Evolutionary conservation across 305 asterid genomes (phyloP).

Genomic region (Rubia peregrina): DNA sequence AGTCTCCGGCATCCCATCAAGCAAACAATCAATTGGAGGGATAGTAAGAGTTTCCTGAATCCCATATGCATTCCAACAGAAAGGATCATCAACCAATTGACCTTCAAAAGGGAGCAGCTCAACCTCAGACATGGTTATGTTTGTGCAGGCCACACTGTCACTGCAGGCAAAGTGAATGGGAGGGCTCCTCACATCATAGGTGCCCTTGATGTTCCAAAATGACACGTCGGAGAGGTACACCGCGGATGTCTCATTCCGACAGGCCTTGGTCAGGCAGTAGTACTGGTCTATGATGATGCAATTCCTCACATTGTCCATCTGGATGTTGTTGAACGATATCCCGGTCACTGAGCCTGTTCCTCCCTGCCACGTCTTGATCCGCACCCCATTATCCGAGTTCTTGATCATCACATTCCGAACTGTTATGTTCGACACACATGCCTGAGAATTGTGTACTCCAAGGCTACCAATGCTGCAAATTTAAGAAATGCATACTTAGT

Average conservation of each 20-base stretch:
- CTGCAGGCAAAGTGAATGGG: conserved; percentile 96
- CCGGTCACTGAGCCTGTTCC: conserved; percentile 81
- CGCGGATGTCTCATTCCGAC: conserved; percentile 74
- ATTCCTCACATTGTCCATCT: conserved; percentile 85
- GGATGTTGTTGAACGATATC: conserved; percentile 66
- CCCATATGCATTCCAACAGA: conserved; percentile 96
- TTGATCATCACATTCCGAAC: conserved; percentile 56
- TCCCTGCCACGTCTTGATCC: conserved; percentile 98
- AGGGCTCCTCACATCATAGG: conserved; percentile 75
- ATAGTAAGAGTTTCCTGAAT: conserved; percentile 73
- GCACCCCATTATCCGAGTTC: conserved; percentile 73
- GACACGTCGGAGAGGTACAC: conserved; percentile 56
- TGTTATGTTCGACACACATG: conserved; percentile 79
- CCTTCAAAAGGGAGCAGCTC: conserved; percentile 81
- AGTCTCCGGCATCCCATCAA: conserved; percentile 58
- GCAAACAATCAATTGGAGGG: conserved; percentile 85
- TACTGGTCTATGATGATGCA: conserved; percentile 82
- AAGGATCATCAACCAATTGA: conserved; percentile 70
- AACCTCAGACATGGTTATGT: conserved; percentile 87
- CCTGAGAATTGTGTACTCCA: conserved; percentile 72
- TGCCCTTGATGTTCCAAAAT: conserved; percentile 74
- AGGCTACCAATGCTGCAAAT: conserved; percentile 82
- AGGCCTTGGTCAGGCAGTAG: conserved; percentile 72
- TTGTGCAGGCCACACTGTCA: conserved; percentile 75
- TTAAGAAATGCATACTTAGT: background rate